Base-by-base conservation (phyloP, 176 grass and related monocot species). In the Paspalum vaginatum region DNA sequence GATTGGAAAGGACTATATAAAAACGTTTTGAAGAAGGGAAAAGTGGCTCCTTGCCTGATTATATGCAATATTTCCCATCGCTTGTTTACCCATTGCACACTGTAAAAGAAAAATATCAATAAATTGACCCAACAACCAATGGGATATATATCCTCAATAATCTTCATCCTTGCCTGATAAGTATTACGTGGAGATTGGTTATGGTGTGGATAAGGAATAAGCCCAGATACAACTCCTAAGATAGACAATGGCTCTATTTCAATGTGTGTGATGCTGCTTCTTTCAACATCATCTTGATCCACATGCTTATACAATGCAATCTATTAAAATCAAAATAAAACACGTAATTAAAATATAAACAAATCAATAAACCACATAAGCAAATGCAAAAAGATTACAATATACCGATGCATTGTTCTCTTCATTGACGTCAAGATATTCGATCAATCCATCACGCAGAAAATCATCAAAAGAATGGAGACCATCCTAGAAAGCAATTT, bases 31-130 rank as follows among this genome's bases (percentile, higher is more conserved):
- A 10, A 82, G 79, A 84, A 32, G 81, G 70, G 12, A 74, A 70
- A 65, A 79, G 45, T 41, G 44, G 52, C 24, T 63, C 18, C 77
- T 88, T 94, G 82, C 95, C 95, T 94, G 95, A 74, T 98, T 98
- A 84, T 89, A 98, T 2, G 88, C 95, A 68, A 98, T 91, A 83
- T 98, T 98, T 72, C 95, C 95, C 95, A 98, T 98, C 1, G 95
- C 95, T 91, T 98, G 95, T 61, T 98, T 98, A 82, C 95, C 95
- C 95, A 98, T 98, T 10, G 95, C 95, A 85, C 95, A 98, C 95
- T 94, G 75, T 15, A 83, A 85, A 88, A 39, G 42, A 76, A 27
- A 80, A 59, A n/a, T 20, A 37, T 81, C 47, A 87, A 63, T 27
- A 70, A 49, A 41, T 43, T 70, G 63, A 79, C 69, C 43, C 20